Evolutionary conservation across 208 protist species (phyloP).

Genomic region (Chromosphaera perkinsii): DNA sequence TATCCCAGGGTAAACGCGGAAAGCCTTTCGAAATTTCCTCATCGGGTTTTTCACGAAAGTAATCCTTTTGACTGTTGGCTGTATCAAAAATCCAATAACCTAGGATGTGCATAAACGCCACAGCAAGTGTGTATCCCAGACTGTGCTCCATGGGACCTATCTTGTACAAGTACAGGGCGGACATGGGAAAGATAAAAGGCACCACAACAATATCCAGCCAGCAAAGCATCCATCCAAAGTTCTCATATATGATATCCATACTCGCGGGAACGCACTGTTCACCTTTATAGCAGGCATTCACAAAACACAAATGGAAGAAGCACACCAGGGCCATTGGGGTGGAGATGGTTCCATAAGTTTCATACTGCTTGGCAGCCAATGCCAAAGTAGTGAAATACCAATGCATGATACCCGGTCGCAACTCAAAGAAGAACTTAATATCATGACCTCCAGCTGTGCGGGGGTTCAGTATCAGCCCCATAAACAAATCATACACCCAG

Average conservation of each 20-base stretch:
- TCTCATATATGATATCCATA: conserved; percentile 89
- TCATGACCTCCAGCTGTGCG: conserved; percentile 73
- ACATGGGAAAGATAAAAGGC: conserved; percentile 84
- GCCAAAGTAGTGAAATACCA: conserved; percentile 85
- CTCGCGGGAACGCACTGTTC: conserved; percentile 74
- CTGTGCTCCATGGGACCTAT: neutral
- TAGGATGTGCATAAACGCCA: neutral
- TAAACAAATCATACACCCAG: conserved; percentile 80
- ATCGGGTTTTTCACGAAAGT: conserved; percentile 41
- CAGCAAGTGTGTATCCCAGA: neutral
- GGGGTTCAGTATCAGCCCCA: conserved; percentile 88
- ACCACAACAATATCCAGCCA: conserved; percentile 88
- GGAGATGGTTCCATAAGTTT: conserved; percentile 64
- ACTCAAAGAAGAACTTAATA: conserved; percentile 90
- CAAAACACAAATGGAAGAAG: conserved; percentile 77
- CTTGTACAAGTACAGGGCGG: conserved; percentile 74
- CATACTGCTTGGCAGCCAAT: conserved; percentile 70
- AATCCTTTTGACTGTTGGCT: conserved; percentile 56
- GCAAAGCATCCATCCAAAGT: conserved; percentile 90
- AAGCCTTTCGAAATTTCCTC: too few relatives aligned
- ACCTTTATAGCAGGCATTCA: conserved; percentile 78
- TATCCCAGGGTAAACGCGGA: too few relatives aligned
- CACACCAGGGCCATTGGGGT: conserved; percentile 72
- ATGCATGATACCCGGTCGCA: conserved; percentile 84
- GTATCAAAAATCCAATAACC: conserved; percentile 59